Base-by-base conservation (phyloP, 129 eudicot species). In the Tagetes patula region DNA sequence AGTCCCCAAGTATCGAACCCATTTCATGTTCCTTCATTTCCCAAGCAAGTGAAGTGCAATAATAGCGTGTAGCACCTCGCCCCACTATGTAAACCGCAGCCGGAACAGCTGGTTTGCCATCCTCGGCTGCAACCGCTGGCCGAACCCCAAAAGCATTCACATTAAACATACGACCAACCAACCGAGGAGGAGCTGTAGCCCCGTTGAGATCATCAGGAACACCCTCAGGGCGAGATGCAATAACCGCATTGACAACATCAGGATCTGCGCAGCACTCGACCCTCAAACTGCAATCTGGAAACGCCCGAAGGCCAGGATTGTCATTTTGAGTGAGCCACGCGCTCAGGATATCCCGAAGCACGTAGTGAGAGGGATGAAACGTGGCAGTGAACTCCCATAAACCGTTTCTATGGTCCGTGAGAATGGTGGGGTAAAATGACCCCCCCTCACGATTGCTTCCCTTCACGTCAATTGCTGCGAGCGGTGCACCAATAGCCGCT, bases 391-490 rank as follows among this genome's bases (percentile, higher is more conserved):
- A 78, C 36, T 36, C 67, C 77, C 67, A 72, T 31, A 65, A 56
- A 9, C 72, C 73, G 0, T 71, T 13, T 13, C n/a, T 6, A 31
- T 1, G 41, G 39, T 43, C 40, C 27, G 42, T 61, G 73, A 78
- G 48, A 10, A 78, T 36, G 40, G 82, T 78, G 43, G 77, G 5
- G 67, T 52, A 79, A 66, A 79, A 79, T 10, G 82, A 72, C 45
- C 82, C 82, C 31, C 82, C 82, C 31, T 49, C 73, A 20, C 43
- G 78, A 9, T 55, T 43, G 13, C 72, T 31, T 4, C 9, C 60
- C 67, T 72, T 79, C 37, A 79, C 77, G 8, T 71, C 78, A 7
- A 79, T 79, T 5, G 82, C 67, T 37, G 77, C 74, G 20, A 72
- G 67, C 0, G 82, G 82, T 56, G 72, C 69, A 11, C 82, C 82